Conservation (phyloP, 495 filamentous ascomycete genomes). For the Neurospora africana region DNA sequence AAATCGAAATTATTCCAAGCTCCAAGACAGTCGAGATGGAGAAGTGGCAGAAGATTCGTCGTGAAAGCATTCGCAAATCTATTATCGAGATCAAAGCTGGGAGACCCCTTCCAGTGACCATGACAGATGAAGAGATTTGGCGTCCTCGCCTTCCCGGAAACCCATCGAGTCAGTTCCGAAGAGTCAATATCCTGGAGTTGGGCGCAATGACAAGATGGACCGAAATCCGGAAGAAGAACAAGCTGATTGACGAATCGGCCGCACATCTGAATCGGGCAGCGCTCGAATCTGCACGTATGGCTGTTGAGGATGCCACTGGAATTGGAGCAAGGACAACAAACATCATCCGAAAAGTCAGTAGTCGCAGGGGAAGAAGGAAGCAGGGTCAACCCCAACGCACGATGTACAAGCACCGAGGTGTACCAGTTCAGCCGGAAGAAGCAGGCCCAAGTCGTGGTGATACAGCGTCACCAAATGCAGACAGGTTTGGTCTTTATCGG, state of each 20-base stretch:
- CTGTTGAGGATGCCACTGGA: slow-evolving; percentile 20
- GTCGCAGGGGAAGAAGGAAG: slow-evolving; percentile 13
- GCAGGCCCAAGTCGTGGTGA: background rate
- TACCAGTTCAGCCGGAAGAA: background rate
- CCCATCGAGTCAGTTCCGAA: slow-evolving; percentile 51
- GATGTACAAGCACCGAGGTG: background rate
- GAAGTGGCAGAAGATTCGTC: slow-evolving; percentile 32
- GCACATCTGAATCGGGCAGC: slow-evolving; percentile 31
- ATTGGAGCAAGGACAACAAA: slow-evolving; percentile 22
- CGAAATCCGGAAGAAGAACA: slow-evolving; percentile 59
- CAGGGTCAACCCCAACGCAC: background rate
- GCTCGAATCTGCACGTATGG: slow-evolving; percentile 25
- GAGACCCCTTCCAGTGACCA: slow-evolving; percentile 17
- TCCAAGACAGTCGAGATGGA: slow-evolving; percentile 42
- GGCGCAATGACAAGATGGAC: slow-evolving; percentile 55
- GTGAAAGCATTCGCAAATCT: slow-evolving; percentile 22
- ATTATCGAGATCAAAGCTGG: background rate
- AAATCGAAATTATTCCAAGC: slow-evolving; percentile 54
- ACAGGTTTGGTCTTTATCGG: background rate
- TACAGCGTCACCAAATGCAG: background rate
- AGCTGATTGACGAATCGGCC: slow-evolving; percentile 38
- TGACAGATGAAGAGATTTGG: slow-evolving; percentile 49
- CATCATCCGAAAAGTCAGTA: slow-evolving; percentile 27
- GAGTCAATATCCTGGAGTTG: slow-evolving; percentile 57
- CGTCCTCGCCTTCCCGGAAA: slow-evolving; percentile 57